phyloP scores from a whole-genome alignment of 345 rosid species.

The Syzygium aqueum region DNA sequence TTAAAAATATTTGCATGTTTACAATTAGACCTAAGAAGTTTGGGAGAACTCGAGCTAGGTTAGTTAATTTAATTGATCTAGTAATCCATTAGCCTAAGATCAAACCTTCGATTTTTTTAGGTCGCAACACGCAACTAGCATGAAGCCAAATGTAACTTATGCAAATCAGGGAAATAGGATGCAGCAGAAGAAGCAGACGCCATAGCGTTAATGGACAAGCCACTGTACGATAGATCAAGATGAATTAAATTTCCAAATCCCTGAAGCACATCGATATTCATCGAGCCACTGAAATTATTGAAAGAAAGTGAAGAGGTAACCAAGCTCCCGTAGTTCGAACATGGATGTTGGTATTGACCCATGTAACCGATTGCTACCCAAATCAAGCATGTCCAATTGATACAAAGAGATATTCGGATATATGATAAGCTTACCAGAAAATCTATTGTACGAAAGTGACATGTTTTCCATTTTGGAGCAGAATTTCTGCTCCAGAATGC shows the following conservation, averaged over 20 bases:
- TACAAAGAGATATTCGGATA: background rate
- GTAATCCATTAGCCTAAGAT: too few species aligned
- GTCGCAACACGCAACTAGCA: conserved; percentile 32
- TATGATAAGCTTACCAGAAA: conserved; percentile 9
- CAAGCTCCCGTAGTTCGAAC: conserved; percentile 10
- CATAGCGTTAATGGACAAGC: conserved; percentile 12
- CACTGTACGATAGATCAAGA: conserved; percentile 33
- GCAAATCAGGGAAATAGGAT: conserved; percentile 1
- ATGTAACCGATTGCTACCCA: conserved; percentile 21
- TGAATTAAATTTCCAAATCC: conserved; percentile 4
- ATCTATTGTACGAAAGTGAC: background rate
- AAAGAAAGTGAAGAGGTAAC: conserved; percentile 10
- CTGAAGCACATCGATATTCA: conserved; percentile 11
- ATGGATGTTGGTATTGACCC: conserved; percentile 19
- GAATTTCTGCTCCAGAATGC: too few species aligned
- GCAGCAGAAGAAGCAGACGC: background rate
- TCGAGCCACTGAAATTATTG: conserved; percentile 33
- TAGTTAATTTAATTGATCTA: too few species aligned
- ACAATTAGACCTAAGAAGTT: too few species aligned
- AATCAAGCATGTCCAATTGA: conserved; percentile 13
- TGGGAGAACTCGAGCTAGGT: too few species aligned
- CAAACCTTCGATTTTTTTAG: too few species aligned
- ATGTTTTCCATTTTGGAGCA: too few species aligned
- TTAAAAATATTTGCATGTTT: too few species aligned
- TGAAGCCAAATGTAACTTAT: conserved; percentile 22